Conservation (phyloP, 176 grass and related monocot genomes). For the Tuctoria greenei region DNA sequence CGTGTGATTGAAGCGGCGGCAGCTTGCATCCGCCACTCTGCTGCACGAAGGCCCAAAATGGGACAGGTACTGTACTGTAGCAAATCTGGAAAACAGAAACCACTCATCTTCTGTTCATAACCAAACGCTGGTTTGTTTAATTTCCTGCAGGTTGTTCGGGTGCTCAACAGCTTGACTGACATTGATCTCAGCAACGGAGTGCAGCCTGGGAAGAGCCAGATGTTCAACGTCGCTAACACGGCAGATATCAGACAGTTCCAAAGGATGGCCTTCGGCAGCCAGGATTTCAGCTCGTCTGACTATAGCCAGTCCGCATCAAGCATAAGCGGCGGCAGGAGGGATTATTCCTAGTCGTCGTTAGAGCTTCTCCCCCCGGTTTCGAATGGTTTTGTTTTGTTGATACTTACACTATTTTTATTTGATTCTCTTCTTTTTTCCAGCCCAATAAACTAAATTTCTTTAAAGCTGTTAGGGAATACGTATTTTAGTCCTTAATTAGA, state of each 20-base stretch:
- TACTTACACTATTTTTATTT: neutral
- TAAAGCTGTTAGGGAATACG: too few species aligned
- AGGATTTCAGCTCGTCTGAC: constrained; percentile 78
- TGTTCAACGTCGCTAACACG: constrained; percentile 72
- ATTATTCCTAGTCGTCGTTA: constrained; percentile 41
- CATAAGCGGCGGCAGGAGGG: constrained; percentile 43
- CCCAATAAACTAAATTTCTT: too few species aligned
- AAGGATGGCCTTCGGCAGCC: constrained; percentile 87
- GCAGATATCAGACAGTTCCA: constrained; percentile 76
- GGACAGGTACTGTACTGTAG: constrained; percentile 52
- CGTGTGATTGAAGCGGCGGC: constrained; percentile 71
- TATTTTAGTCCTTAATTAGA: too few species aligned
- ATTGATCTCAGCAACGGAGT: constrained; percentile 81
- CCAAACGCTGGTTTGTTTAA: neutral
- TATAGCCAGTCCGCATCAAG: constrained; percentile 57
- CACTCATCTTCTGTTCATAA: neutral
- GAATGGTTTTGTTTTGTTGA: neutral
- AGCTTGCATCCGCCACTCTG: constrained; percentile 86
- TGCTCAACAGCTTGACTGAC: constrained; percentile 74
- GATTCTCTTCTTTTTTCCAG: neutral
- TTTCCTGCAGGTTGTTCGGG: constrained; percentile 86
- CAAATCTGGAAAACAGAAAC: neutral
- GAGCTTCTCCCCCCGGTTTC: neutral
- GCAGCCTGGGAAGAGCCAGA: constrained; percentile 78
- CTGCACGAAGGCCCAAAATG: constrained; percentile 74